Evolutionary conservation across 139 green algal species (phyloP).

Genomic region (Pleodorina starrii): DNA sequence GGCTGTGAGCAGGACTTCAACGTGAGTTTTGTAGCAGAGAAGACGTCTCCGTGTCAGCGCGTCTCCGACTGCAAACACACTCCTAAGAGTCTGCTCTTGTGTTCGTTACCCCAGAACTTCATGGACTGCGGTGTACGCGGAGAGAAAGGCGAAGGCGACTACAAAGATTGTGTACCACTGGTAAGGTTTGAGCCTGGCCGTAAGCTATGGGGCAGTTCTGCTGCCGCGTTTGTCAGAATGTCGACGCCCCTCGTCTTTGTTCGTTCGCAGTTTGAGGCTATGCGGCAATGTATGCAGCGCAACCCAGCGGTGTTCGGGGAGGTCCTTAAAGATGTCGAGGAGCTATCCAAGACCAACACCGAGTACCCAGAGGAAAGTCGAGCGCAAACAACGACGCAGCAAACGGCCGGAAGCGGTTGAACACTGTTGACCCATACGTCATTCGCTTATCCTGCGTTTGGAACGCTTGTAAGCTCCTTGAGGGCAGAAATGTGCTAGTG

Average conservation of each 20-base stretch:
- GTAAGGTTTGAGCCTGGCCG: slow-evolving; percentile 17
- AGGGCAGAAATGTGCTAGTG: no score
- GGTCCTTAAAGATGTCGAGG: slow-evolving; percentile 43
- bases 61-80: no score
- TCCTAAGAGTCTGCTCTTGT: no score
- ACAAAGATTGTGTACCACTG: slow-evolving; percentile 55
- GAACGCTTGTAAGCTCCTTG: no score
- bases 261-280: slow-evolving; percentile 55
- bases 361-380: slow-evolving; percentile 27
- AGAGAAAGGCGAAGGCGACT: slow-evolving; percentile 49
- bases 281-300: slow-evolving; percentile 54
- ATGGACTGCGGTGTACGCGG: slow-evolving; percentile 57
- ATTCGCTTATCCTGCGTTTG: no score
- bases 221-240: no score
- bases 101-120: no score
- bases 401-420: background rate
- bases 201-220: no score
- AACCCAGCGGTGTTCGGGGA: slow-evolving; percentile 44
- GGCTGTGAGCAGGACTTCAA: slow-evolving; percentile 58
- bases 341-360: slow-evolving; percentile 35
- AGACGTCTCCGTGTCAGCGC: no score
- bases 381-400: background rate
- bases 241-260: no score
- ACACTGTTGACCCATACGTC: no score
- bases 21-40: slow-evolving; percentile 37